Evolutionary conservation across 352 stramenopile genomes (phyloP), one percentile per base, ranked within the genome.

Genomic region (Pythium diclinum): DNA sequence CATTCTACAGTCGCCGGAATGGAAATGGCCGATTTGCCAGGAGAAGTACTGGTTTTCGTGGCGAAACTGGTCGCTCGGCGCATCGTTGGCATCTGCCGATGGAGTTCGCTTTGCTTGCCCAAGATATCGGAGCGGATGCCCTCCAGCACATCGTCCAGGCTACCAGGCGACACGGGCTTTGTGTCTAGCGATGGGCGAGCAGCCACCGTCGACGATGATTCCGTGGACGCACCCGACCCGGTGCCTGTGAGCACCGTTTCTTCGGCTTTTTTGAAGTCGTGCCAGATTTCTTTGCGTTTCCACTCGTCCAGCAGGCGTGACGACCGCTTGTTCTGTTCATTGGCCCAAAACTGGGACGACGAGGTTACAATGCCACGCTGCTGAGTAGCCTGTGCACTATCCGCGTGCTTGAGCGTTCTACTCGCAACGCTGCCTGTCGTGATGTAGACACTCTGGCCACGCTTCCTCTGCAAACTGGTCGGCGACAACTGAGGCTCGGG

Each of bases 261-360:
- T 56, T 90, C 81, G 1, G 79, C 81, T 30, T 76, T 72, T 56
- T 90, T 90, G 38, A 88, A 76, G 54, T 88, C 78, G 71, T 86
- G 74, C 81, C 81, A 90, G 59, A 90, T 85, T 49, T 90, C 79
- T 58, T 88, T 87, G 16, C 81, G 78, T 64, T 90, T 90, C 71
- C 69, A 77, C 48, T 90, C 81, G 49, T 90, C 81, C 19, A 90
- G 69, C 32, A 88, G 63, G 17, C 81, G 78, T 11, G 77, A 88
- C 1, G 69, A 81, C 9, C 63, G 68, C 54, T 69, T 76, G 62
- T 73, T 75, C 23, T 66, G 56, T 38, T 61, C 54, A 49, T 68
- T 69, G 16, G 44, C 63, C 74, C 74, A 85, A 17, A 86, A 68
- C 49, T 85, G 78, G 42, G 73, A 84, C 44, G 71, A 71, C 44